Base-by-base conservation (phyloP, 768 basidiomycete species). In the Leccinellum albellum region DNA sequence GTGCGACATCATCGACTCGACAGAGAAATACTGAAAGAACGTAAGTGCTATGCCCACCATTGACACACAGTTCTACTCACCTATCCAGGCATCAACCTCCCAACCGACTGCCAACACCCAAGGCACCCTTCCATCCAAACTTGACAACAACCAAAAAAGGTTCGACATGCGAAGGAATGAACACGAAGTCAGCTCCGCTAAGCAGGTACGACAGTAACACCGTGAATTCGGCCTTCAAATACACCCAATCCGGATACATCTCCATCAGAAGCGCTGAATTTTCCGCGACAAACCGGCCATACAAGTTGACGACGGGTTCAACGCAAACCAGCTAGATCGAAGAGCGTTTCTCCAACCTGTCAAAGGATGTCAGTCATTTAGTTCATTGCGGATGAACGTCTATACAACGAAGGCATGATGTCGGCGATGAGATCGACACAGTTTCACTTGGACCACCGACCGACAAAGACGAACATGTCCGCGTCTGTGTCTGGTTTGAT, bases 391-490 rank as follows among this genome's bases (percentile, higher is more conserved):
- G 33, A 0, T 26, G 26, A 26, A n/a, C 6, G 12, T 81, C 89
- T 66, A 26, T 67, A 90, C 86, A 97, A 67, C 3, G 83, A 80
- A 21, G 93, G 94, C 89, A 97, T 91, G 60, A 97, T 86, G 73
- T 97, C 94, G 7, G 94, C 94, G 62, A 97, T 97, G 44, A 97
- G 77, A 75, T 96, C 94, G 17, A 97, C 93, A 75, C 91, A 94
- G 74, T 97, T 97, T 73, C 96, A 94, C 73, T 96, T 97, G 5
- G 94, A 96, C 94, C 94, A 97, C 62, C 94, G 88, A 70, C 94
- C 94, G 61, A 97, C 94, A 73, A 97, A 96, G 61, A 97, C 94
- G 69, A 97, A 96, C 47, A 97, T 73, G 70, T 95, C 92, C 3
- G 93, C 85, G 40, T 90, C 76, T 1, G 94, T 89, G 66, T 96